Evolutionary conservation across 1,284 basidiomycete species (phyloP).

Genomic region (Neolentinus lepideus): DNA sequence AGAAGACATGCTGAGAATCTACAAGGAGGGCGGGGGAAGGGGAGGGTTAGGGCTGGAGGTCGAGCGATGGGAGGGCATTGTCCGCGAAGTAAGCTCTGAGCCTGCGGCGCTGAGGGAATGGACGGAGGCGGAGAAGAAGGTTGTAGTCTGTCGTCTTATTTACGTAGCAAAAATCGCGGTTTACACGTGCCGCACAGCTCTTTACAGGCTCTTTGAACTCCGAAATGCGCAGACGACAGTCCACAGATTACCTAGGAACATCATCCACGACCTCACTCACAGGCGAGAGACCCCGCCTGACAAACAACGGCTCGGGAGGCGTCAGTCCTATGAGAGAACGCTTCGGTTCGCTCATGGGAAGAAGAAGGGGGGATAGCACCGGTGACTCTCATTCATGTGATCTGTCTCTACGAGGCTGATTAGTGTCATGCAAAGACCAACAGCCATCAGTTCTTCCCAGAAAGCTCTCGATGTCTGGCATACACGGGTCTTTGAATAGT

Average conservation of each 20-base stretch:
- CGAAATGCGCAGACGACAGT: slow-evolving; percentile 74
- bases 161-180: slow-evolving; percentile 7
- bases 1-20: slow-evolving; percentile 80
- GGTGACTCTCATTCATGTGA: slow-evolving; percentile 30
- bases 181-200: slow-evolving; percentile 35
- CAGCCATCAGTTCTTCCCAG: slow-evolving; percentile 34
- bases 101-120: slow-evolving; percentile 77
- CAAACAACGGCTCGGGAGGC: slow-evolving; percentile 36
- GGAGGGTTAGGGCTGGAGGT: slow-evolving; percentile 77
- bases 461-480: slow-evolving; percentile 63
- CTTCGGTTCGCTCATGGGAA: slow-evolving; percentile 47
- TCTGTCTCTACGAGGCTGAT: slow-evolving; percentile 2
- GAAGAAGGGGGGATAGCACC: slow-evolving; percentile 56
- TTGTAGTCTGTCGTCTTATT: slow-evolving; percentile 26
- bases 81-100: slow-evolving; percentile 65
- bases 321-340: slow-evolving; percentile 60
- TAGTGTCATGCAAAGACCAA: background rate
- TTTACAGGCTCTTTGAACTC: slow-evolving; percentile 73
- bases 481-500: slow-evolving; percentile 42
- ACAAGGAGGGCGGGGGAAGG: slow-evolving; percentile 71
- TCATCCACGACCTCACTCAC: slow-evolving; percentile 37
- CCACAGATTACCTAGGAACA: slow-evolving; percentile 58
- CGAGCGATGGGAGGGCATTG: slow-evolving; percentile 80
- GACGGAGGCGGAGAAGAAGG: slow-evolving; percentile 85
- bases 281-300: slow-evolving; percentile 52